phyloP scores from a whole-genome alignment of 2,329 filamentous ascomycete species.

The Cryphonectria naterciae region DNA sequence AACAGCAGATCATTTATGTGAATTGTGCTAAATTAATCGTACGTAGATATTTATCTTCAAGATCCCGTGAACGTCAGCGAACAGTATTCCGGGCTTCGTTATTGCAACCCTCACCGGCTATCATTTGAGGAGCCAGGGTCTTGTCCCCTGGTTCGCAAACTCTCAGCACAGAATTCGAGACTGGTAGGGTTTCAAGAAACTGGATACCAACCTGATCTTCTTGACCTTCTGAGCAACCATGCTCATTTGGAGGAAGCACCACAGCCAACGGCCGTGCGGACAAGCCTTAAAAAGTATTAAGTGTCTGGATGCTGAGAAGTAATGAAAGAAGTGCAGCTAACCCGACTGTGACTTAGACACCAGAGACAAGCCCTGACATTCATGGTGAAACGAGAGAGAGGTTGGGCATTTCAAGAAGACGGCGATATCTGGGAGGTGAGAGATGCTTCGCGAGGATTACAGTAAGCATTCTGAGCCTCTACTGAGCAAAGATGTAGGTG shows the following conservation, averaged over 20 bases:
- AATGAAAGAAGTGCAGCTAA: background rate
- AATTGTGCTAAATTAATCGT: background rate
- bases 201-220: background rate
- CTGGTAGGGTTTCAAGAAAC: background rate
- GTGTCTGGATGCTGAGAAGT: background rate
- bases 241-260: slow-evolving; percentile 36
- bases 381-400: slow-evolving; percentile 44
- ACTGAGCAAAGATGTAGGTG: too few species aligned
- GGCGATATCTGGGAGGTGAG: slow-evolving; percentile 42
- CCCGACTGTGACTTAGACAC: slow-evolving; percentile 39
- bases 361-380: slow-evolving; percentile 50
- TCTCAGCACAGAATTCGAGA: background rate
- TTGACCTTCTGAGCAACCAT: slow-evolving; percentile 31
- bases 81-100: background rate
- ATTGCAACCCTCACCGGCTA: slow-evolving; percentile 24
- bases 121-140: background rate
- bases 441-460: slow-evolving; percentile 30
- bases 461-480: slow-evolving; percentile 28
- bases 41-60: slow-evolving; percentile 4
- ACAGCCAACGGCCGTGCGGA: slow-evolving; percentile 36
- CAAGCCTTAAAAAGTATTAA: slow-evolving; percentile 34
- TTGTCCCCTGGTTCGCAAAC: background rate
- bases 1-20: background rate
- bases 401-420: slow-evolving; percentile 39
- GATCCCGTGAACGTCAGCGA: slow-evolving; percentile 3